Conservation (phyloP, 345 rosid genomes). For the Rhizophora apiculata region DNA sequence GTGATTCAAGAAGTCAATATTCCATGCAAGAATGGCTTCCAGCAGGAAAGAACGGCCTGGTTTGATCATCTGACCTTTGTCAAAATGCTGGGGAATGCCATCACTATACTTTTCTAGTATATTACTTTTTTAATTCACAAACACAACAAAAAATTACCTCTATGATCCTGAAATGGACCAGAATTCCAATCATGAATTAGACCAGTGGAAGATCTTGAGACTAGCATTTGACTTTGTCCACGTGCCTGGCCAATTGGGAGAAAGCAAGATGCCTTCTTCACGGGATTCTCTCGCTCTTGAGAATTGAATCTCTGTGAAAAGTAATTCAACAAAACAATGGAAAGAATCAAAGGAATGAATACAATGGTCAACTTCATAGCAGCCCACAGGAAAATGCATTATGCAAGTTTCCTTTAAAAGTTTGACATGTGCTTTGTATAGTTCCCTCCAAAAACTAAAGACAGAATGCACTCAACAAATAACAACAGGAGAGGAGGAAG, state of each 20-base stretch:
- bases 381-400: neutral
- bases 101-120: neutral
- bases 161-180: conserved; percentile 41
- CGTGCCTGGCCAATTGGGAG: conserved; percentile 43
- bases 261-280: conserved; percentile 54
- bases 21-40: neutral
- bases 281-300: conserved; percentile 61
- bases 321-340: neutral
- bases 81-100: neutral
- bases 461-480: too few relatives aligned
- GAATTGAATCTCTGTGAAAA: conserved; percentile 59
- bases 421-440: too few relatives aligned
- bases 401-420: too few relatives aligned
- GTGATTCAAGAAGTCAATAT: conserved; percentile 11
- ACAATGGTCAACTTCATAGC: neutral
- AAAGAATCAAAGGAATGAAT: neutral
- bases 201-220: conserved; percentile 53
- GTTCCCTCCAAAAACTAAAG: too few relatives aligned
- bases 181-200: conserved; percentile 59
- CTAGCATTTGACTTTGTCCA: conserved; percentile 59
- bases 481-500: too few relatives aligned
- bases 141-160: conserved; percentile 40
- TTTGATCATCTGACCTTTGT: neutral
- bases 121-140: neutral
- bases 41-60: neutral